Evolutionary conservation across 2,329 filamentous ascomycete genomes (phyloP).

Genomic region (Basipetospora chlamydospora): DNA sequence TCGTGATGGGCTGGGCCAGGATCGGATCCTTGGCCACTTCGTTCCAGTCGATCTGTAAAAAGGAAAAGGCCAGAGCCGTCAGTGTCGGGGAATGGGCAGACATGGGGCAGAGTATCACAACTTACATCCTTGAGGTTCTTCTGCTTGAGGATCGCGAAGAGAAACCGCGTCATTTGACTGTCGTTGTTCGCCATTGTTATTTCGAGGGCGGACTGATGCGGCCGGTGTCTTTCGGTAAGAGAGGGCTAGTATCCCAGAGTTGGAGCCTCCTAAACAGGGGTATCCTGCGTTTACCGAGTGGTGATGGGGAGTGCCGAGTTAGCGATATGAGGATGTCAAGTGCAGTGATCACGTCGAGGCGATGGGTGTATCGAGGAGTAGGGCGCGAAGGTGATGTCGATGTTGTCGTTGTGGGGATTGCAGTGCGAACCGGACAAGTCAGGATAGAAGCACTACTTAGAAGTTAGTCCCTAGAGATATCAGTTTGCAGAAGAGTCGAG

Average conservation of each 20-base stretch:
- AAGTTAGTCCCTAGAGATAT: neutral
- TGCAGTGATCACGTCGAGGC: too few relatives aligned
- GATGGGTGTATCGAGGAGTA: too few relatives aligned
- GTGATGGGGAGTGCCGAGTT: too few relatives aligned
- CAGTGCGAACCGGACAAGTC: too few relatives aligned
- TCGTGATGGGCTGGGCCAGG: slow-evolving; percentile 38
- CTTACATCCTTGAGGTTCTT: slow-evolving; percentile 47
- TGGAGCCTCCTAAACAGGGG: too few relatives aligned
- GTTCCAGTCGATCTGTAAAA: slow-evolving; percentile 42
- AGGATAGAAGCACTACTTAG: neutral
- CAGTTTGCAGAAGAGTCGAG: neutral
- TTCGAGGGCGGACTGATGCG: too few relatives aligned
- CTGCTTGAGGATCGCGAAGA: slow-evolving; percentile 45
- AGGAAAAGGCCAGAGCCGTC: neutral
- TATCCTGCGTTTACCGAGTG: too few relatives aligned
- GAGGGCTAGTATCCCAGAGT: too few relatives aligned
- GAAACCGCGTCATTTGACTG: slow-evolving; percentile 40
- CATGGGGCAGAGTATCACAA: slow-evolving; percentile 8
- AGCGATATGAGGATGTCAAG: too few relatives aligned
- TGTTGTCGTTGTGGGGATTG: too few relatives aligned
- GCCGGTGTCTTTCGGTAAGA: too few relatives aligned
- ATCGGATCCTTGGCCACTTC: slow-evolving; percentile 39
- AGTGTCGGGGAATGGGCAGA: slow-evolving; percentile 7
- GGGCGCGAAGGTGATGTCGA: neutral
- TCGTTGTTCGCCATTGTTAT: slow-evolving; percentile 42